Percentiles rank a stretch among this genome's conserved stretches.
phyloP scores from a whole-genome alignment of 2,329 filamentous ascomycete species.

The Talaromyces atroroseus region DNA sequence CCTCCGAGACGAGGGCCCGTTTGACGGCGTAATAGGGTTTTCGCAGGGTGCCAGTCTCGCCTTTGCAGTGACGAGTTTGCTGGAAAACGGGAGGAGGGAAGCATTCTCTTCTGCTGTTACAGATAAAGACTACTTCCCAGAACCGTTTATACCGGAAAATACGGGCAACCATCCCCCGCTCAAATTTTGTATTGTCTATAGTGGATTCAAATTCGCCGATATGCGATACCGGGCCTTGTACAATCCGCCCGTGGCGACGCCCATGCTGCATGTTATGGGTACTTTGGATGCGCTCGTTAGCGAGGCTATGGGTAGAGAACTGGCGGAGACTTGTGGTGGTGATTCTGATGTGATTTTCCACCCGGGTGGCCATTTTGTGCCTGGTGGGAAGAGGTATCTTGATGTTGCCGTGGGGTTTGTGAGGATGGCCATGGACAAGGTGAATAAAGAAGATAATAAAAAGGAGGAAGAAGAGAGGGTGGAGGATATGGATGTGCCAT shows the following conservation, averaged over 20 bases:
- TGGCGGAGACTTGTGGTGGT: conserved; percentile 61
- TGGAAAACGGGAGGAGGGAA: conserved; percentile 53
- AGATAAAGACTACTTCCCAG: conserved; percentile 39
- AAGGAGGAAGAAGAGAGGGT: conserved; percentile 50
- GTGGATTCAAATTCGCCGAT: conserved; percentile 65
- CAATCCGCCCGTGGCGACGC: conserved; percentile 63
- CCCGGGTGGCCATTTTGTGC: conserved; percentile 87
- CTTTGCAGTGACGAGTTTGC: conserved; percentile 63
- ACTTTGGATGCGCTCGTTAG: conserved; percentile 83
- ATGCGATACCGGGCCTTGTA: conserved; percentile 63
- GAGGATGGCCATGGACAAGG: conserved; percentile 43
- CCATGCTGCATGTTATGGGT: conserved; percentile 75
- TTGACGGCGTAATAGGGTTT: conserved; percentile 78
- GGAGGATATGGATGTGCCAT: conserved; percentile 65
- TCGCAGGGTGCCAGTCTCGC: conserved; percentile 72
- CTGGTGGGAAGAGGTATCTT: conserved; percentile 73
- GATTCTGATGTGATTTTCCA: conserved; percentile 59
- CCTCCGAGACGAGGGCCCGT: conserved; percentile 58
- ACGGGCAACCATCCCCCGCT: conserved; percentile 47
- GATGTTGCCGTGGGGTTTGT: conserved; percentile 72
- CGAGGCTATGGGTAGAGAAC: conserved; percentile 61
- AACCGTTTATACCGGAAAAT: conserved; percentile 36
- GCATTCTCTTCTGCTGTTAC: conserved; percentile 43
- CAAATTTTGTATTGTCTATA: conserved; percentile 71
- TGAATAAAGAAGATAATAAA: conserved; percentile 24